These are phyloP conservation scores for Carex scoparia DNA, from an alignment of 176 grass and related monocot genomes.

Conservation along the genomic window DNA sequence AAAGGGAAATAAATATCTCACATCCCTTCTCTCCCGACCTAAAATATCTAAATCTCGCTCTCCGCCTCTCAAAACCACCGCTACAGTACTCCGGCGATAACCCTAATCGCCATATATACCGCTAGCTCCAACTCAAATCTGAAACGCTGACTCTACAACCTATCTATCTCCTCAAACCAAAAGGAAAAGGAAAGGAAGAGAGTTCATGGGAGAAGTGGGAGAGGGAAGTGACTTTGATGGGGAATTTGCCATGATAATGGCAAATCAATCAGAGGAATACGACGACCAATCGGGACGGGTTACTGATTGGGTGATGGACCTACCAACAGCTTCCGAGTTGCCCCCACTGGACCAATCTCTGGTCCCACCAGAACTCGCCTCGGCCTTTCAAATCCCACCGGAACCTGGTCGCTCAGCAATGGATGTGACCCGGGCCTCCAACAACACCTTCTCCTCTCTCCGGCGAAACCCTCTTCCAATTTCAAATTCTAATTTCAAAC, in stretches of 20 bases:
- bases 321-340: conserved; percentile 53
- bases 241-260: conserved; percentile 23
- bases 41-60: conserved; percentile 22
- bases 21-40: not conserved
- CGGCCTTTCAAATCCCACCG: conserved; percentile 75
- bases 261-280: not conserved
- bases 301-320: conserved; percentile 65
- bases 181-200: not conserved
- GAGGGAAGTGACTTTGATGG: conserved; percentile 30
- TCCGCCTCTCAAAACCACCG: not conserved
- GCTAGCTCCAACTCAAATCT: not conserved
- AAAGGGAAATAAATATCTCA: conserved; percentile 22
- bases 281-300: conserved; percentile 31
- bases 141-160: not conserved
- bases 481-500: conserved; percentile 13
- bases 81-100: conserved; percentile 12
- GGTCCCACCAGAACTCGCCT: conserved; percentile 50
- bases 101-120: not conserved
- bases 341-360: conserved; percentile 67
- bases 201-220: conserved; percentile 34
- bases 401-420: conserved; percentile 51
- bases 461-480: conserved; percentile 29
- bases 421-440: conserved; percentile 68
- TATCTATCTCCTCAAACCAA: not conserved
- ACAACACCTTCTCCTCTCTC: conserved; percentile 53